A percentile compares a stretch with the other conserved stretches of the same genome.
Evolutionary conservation across 176 grass and related monocot genomes (phyloP).

Genomic region (Dendrocalamus sinicus): DNA sequence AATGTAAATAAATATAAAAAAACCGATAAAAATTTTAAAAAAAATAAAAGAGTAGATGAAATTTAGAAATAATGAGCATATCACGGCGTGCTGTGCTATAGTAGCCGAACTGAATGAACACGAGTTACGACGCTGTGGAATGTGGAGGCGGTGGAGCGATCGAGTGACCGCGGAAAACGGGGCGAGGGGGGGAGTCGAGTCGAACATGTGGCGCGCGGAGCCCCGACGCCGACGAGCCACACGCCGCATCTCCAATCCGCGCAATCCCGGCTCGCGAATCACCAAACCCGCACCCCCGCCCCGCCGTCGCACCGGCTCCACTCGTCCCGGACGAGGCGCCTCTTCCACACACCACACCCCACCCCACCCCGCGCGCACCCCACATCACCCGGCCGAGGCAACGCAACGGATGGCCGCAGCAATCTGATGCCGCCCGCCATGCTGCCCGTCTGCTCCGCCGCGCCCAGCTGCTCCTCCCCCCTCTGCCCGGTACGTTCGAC

Average conservation of each 20-base stretch:
- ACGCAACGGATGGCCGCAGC: constrained; percentile 10
- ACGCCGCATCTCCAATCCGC: constrained; percentile 43
- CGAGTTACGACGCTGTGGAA: too few relatives aligned
- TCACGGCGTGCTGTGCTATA: too few relatives aligned
- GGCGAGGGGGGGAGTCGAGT: too few relatives aligned
- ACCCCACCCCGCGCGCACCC: background rate
- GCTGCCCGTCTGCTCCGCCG: constrained; percentile 73
- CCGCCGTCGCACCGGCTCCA: constrained; percentile 49
- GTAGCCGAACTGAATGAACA: too few relatives aligned
- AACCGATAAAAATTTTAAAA: too few relatives aligned
- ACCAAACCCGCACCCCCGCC: background rate
- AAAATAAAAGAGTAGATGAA: too few relatives aligned
- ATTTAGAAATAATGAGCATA: too few relatives aligned
- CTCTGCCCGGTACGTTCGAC: constrained; percentile 44
- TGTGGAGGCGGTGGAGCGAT: too few relatives aligned
- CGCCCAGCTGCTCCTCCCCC: constrained; percentile 55
- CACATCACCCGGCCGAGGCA: too few relatives aligned
- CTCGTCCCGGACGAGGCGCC: constrained; percentile 47
- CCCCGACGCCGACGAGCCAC: constrained; percentile 43
- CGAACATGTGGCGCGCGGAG: constrained; percentile 26
- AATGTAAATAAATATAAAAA: too few relatives aligned
- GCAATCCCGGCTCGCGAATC: constrained; percentile 44
- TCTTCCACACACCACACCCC: constrained; percentile 25
- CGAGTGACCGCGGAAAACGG: too few relatives aligned
- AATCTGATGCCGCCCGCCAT: constrained; percentile 50